Conservation (phyloP, 1,139 yeast genomes). For the Pichia sp. region DNA sequence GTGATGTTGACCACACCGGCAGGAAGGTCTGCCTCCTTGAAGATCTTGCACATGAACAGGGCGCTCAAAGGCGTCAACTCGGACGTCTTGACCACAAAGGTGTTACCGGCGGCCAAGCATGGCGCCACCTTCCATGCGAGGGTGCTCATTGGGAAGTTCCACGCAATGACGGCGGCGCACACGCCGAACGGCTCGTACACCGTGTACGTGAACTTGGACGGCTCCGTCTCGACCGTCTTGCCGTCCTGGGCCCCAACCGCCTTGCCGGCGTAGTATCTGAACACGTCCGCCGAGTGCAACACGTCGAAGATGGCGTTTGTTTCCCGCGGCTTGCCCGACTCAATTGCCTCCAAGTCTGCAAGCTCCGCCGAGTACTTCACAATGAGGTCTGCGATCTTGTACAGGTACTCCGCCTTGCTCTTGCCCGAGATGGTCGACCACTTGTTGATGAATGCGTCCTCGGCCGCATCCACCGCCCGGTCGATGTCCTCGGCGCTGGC, state of each 20-base stretch:
- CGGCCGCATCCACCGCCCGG: conserved; percentile 47
- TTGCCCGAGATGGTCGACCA: conserved; percentile 30
- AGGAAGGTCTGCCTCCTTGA: conserved; percentile 53
- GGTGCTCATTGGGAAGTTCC: conserved; percentile 60
- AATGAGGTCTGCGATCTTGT: conserved; percentile 49
- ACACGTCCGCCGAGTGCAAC: conserved; percentile 46
- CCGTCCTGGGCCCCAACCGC: conserved; percentile 49
- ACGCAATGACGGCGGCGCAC: conserved; percentile 60
- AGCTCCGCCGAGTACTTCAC: conserved; percentile 46
- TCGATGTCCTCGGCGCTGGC: conserved; percentile 51
- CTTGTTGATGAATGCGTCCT: conserved; percentile 40
- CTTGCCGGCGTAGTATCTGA: conserved; percentile 56
- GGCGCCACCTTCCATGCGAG: conserved; percentile 61
- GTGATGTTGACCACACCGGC: conserved; percentile 53
- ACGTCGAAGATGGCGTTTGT: conserved; percentile 42
- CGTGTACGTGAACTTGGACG: conserved; percentile 52
- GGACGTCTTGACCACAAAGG: conserved; percentile 50
- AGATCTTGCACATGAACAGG: conserved; percentile 43
- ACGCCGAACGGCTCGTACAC: conserved; percentile 55
- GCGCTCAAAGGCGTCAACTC: conserved; percentile 56
- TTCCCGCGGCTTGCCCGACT: conserved; percentile 57
- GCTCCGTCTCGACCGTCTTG: conserved; percentile 47
- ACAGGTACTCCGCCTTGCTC: conserved; percentile 39
- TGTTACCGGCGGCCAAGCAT: conserved; percentile 59
- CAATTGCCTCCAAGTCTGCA: conserved; percentile 58